Base-by-base conservation (phyloP, 2,329 filamentous ascomycete species). In the Dichotomopilus funicola region DNA sequence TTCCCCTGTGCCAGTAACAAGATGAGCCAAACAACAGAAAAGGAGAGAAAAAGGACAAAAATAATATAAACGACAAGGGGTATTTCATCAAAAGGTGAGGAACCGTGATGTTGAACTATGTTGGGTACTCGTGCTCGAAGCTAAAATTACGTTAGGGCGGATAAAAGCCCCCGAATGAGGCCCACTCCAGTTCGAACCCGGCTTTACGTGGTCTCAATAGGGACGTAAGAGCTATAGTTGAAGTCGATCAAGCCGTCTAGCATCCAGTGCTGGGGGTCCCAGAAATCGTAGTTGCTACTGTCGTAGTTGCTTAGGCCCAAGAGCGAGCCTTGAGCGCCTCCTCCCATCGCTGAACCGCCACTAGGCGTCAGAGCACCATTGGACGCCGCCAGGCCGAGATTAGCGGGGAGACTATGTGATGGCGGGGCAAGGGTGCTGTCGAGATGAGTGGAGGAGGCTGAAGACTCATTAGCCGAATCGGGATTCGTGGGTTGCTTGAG, bases 181-280 rank as follows among this genome's bases (percentile, higher is more conserved):
- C 19, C 19, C 19, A 27, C 19, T 27, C 19, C 19, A 27, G 19
- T 27, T 27, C 19, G 19, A 27, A 27, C 19, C 19, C 19, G 19
- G 19, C 19, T 27, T 27, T 73, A 81, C 59, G 78, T 72, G 59
- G 78, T 75, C 58, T 86, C 81, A 40, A 83, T 68, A 1, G 78
- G 75, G 40, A 78, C 75, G 64, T 81, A 86, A 9, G 77, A 79
- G 67, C 86, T 79, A 66, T 86, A 91, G 61, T 88, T 89, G 67
- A 92, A 87, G 67, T 91, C 88, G 58, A 94, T 77, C 37, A 92
- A 77, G 11, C 89, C 89, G 69, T 96, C 91, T 58, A 96, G 75
- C 77, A 95, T 90, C 91, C 91, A 96, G 69, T 92, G 89, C 65
- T 96, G 79, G 1, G 91, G 89, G 71, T 96, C 91, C 66, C 95